Percentiles rank a stretch among this genome's conserved stretches.
phyloP scores from a whole-genome alignment of 1,284 basidiomycete species.

The Pseudozyma hubeiensis region DNA sequence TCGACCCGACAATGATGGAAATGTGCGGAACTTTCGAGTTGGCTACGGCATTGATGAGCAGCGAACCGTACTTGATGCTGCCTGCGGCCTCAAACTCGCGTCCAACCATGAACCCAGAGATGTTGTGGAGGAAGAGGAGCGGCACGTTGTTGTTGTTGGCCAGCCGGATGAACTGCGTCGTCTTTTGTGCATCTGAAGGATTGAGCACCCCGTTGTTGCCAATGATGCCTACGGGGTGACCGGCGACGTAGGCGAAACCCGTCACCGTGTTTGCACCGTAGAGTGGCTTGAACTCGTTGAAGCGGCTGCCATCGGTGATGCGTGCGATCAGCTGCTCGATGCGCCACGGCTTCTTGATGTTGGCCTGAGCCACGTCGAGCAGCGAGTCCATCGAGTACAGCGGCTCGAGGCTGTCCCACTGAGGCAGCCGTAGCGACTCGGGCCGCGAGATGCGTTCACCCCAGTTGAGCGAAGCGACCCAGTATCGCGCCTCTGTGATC shows the following conservation, averaged over 20 bases:
- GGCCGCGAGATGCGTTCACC: neutral
- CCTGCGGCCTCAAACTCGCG: constrained; percentile 8
- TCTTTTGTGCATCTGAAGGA: constrained; percentile 4
- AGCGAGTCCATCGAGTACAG: constrained; percentile 11
- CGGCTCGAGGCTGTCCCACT: constrained; percentile 6
- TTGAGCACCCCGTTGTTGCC: constrained; percentile 6
- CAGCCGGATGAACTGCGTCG: constrained; percentile 6
- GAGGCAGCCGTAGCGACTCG: neutral
- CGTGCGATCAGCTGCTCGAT: constrained; percentile 7
- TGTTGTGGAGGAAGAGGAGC: constrained; percentile 6
- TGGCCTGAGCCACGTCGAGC: constrained; percentile 4
- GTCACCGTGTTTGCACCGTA: constrained; percentile 7
- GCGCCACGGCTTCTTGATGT: constrained; percentile 11
- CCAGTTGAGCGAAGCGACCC: constrained; percentile 7
- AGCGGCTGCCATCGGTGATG: constrained; percentile 10
- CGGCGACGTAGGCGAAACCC: constrained; percentile 3
- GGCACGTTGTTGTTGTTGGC: constrained; percentile 8
- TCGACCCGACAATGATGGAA: constrained; percentile 7
- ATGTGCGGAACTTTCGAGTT: constrained; percentile 5
- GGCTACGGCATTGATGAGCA: constrained; percentile 4
- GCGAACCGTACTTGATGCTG: constrained; percentile 9
- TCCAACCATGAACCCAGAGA: constrained; percentile 7
- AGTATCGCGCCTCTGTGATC: constrained; percentile 8
- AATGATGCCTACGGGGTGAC: constrained; percentile 3
- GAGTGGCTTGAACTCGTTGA: constrained; percentile 7